phyloP scores from a whole-genome alignment of 2,329 filamentous ascomycete species.

The Cordyceps pruinosa region DNA sequence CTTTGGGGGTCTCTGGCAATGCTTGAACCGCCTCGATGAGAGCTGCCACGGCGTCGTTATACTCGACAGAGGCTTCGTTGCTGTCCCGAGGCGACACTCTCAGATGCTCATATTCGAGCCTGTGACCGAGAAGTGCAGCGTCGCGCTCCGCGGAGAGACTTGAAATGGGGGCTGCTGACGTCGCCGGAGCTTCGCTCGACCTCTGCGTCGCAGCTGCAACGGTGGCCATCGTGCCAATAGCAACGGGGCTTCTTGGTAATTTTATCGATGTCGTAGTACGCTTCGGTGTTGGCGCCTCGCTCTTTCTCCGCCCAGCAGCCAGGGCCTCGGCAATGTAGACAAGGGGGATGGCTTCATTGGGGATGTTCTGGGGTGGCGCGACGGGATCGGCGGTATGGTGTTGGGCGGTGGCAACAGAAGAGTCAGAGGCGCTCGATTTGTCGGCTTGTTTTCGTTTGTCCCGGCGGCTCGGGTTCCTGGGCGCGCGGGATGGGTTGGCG shows the following conservation, averaged over 20 bases:
- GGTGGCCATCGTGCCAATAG: neutral
- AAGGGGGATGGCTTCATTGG: neutral
- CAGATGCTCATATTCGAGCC: neutral
- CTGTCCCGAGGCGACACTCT: neutral
- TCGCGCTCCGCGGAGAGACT: neutral
- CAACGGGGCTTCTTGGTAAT: neutral
- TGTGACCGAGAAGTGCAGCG: neutral
- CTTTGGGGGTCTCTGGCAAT: neutral
- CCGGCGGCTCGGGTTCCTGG: constrained; percentile 24
- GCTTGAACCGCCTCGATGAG: neutral
- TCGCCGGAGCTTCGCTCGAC: neutral
- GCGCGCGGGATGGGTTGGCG: constrained; percentile 13
- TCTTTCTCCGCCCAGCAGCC: neutral
- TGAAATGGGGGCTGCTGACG: neutral
- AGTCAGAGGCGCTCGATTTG: neutral
- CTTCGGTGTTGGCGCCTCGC: neutral
- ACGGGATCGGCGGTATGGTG: neutral
- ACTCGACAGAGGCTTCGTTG: neutral
- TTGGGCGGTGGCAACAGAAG: neutral
- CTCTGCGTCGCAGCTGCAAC: neutral
- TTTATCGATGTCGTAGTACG: neutral
- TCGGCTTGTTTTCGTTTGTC: constrained; percentile 15
- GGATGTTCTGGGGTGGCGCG: neutral
- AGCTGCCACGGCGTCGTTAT: neutral
- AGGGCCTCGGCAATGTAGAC: neutral